Evolutionary conservation across 805 yeast species (phyloP), one percentile per base, ranked within the genome.

Genomic region (Sungouiella blattae): DNA sequence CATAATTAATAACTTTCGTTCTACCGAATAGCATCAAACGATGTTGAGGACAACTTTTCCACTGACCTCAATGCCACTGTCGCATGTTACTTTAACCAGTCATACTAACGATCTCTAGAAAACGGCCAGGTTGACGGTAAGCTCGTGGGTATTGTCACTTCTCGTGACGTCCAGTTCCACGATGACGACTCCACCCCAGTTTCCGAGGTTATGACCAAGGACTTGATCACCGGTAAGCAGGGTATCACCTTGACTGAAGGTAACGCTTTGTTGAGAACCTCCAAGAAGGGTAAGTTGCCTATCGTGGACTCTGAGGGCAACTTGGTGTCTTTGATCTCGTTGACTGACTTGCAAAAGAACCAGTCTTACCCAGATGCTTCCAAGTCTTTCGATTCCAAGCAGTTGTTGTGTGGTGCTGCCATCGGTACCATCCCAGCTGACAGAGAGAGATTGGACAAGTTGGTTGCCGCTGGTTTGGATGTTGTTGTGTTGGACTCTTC

Each of bases 211-310:
- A 93, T 93, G 98, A 88, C 97, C 57, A 78, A 72, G 36, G 95
- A 91, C 36, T 71, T 88, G 52, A 75, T 88, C 54, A 84, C 95
- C 40, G 96, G 89, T 45, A 66, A 77, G 46, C 70, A 81, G 56
- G 96, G 97, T 59, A 77, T 91, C 49, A 78, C 81, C 41, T 77
- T 93, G 55, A 49, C 76, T 44, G 85, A 85, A 63, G 98, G 97
- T 64, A 93, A 93, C 66, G 86, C 83, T 41, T 80, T 91, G 50
- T 78, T 93, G 64, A 82, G 95, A 72, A 68, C 78, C 52, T 89
- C 96, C 46, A 93, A 93, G 74, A 93, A 91, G 75, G 98, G 98
- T 67, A 93, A 93, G 68, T 78, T 93, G 57, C 97, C 98, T 58
- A 87, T 93, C 54, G 81, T 93, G 50, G 97, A 93, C 62, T 61